Base-by-base conservation (phyloP, 192 early-diverging fungal species). In the Rhizoclosmatium globosum region DNA sequence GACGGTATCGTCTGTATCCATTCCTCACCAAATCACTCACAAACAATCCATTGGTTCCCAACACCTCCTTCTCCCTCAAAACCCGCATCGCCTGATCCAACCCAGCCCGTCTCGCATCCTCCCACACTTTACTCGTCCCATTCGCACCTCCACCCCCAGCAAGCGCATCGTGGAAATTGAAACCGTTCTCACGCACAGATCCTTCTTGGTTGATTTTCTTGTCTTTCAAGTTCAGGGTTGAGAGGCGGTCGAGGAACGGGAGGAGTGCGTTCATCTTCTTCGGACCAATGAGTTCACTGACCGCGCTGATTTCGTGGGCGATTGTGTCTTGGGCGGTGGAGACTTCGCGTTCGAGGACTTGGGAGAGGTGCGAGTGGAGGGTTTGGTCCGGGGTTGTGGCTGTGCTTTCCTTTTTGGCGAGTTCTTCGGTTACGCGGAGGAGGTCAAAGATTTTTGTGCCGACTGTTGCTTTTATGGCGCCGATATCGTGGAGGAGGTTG, bases 361-460 rank as follows among this genome's bases (percentile, higher is more conserved):
- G 6, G 21, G 19, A 7, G 15, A 68, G 15, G 66, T 68, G 42
- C 4, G 66, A 19, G 44, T 68, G 66, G 66, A 68, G 19, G 21
- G 11, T 23, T 15, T 57, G 56, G 13, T 15, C 56, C 0, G 56
- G 15, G 56, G 56, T 57, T 17, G 56, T 57, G 62, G 62, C 9
- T 13, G 62, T 64, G 66, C 47, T 43, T 19, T 62, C 75, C 64
- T 58, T 78, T 47, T 78, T 78, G 46, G 45, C 68, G 15, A 78
- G 9, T 47, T 78, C 77, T 13, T 78, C 77, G 57, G 41, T 53
- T 1, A 78, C 57, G 6, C 39, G n/a, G 45, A 78, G n/a, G 39
- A 78, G 39, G 44, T 78, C 77, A 59, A 62, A 70, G 43, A 78
- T 50, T 47, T 50, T 69, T 11, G 77, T 78, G 9, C 77, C 77